Evolutionary conservation across 1,284 basidiomycete genomes (phyloP), one percentile per base, ranked within the genome.

Genomic region (Neolentinus lepideus): DNA sequence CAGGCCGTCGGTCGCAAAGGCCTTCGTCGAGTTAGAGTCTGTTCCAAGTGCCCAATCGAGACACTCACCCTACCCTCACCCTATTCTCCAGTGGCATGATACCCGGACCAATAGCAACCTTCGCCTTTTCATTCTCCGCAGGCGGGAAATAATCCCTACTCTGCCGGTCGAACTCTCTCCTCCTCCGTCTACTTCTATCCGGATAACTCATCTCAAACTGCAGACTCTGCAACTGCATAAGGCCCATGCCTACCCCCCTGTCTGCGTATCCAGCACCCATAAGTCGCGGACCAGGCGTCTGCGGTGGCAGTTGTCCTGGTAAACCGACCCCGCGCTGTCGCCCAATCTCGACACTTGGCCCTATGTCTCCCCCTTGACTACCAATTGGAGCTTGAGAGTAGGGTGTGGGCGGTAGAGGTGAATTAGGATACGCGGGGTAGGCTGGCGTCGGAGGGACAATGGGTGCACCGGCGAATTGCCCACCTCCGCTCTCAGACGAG

Each of bases 41-140:
- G 14, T n/a, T n/a, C n/a, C n/a, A n/a, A n/a, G n/a, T n/a, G n/a
- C n/a, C n/a, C 35, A 33, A 56, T 16, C 24, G 14, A n/a, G n/a
- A n/a, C 29, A 75, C 84, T 64, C 62, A 90, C 88, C 89, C 92
- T 54, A 94, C 82, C 11, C 90, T 79, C 46, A 94, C 80, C 54
- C 90, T 79, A 62, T 90, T 90, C 65, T 93, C 90, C 61, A 94
- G 66, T 1, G 92, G 83, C 43, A 93, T 70, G 33, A 94, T 78
- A 0, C 90, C 87, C 3, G 80, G 80, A 55, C 76, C 66, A 53
- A 69, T 74, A 58, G 61, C 73, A 61, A 69, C 71, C 25, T 62
- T 46, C 67, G 29, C 12, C 63, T 62, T 69, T 58, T 61, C 68
- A 53, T 62, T 71, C 59, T 21, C 55, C 31, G 55, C 62, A 19